phyloP scores from a whole-genome alignment of 306 rosid species.

The Senna siamea region DNA sequence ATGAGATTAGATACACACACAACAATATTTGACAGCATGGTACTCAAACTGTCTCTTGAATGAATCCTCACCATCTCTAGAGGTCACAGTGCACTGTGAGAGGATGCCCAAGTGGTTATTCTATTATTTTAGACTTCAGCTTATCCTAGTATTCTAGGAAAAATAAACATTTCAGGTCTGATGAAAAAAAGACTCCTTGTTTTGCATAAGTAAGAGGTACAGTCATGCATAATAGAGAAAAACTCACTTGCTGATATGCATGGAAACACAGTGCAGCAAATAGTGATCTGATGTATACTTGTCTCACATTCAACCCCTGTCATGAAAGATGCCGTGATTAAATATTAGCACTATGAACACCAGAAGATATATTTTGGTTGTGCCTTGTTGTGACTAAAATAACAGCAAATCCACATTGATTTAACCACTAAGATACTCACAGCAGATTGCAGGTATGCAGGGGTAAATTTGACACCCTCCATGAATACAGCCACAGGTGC shows the following conservation, averaged over 20 bases:
- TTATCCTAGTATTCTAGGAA: not conserved
- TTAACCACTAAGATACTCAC: slow-evolving; percentile 60
- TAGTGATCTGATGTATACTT: slow-evolving; percentile 69
- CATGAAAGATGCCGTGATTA: slow-evolving; percentile 30
- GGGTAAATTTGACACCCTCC: slow-evolving; percentile 91
- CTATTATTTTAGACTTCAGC: not conserved
- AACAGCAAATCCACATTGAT: slow-evolving; percentile 11
- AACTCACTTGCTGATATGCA: slow-evolving; percentile 91
- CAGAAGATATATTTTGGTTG: slow-evolving; percentile 8
- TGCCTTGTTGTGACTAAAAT: slow-evolving; percentile 18
- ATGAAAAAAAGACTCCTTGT: not conserved
- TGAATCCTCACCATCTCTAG: not conserved
- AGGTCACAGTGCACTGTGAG: not conserved
- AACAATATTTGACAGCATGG: not conserved
- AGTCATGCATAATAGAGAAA: slow-evolving; percentile 32
- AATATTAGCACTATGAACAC: not conserved
- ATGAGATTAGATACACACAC: slow-evolving; percentile 3
- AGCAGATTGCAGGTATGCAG: slow-evolving; percentile 69
- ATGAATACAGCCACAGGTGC: slow-evolving; percentile 67
- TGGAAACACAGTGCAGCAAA: slow-evolving; percentile 95
- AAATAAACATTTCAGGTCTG: not conserved
- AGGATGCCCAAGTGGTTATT: slow-evolving; percentile 15
- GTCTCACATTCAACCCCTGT: slow-evolving; percentile 79
- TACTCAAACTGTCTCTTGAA: not conserved
- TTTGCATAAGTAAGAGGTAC: too few species aligned